Base-by-base conservation (phyloP, 2,329 filamentous ascomycete species). In the Colletotrichum abscissum region DNA sequence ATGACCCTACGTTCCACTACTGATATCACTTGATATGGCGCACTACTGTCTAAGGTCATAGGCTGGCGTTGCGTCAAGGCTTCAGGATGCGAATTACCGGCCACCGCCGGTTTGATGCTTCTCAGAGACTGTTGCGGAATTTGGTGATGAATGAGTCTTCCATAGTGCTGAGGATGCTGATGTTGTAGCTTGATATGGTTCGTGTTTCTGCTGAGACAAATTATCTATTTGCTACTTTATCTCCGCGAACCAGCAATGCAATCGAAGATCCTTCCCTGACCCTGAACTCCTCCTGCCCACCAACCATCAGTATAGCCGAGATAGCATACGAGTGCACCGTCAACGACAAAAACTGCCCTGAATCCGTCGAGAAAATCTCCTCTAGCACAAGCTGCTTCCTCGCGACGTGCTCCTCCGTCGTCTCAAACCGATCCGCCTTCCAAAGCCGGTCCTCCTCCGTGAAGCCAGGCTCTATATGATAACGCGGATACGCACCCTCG, bases 391-490 rank as follows among this genome's bases (percentile, higher is more conserved):
- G 75, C 63, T 84, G 84, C 74, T 86, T 84, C 71, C 84, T 77
- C 8, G 73, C 80, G 14, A 85, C 81, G 73, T 90, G 85, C 74
- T 88, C 86, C 12, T 78, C 81, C 11, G 83, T 78, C 2, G 87
- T 86, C 81, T 92, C 90, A 26, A 86, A 84, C 11, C 79, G 77
- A 7, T 86, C 82, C 0, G 84, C 77, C 12, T 80, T 81, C 85
- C 89, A 91, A 49, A 89, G 83, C 70, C 84, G 81, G 76, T 92
- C 91, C 4, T 85, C 77, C 75, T 92, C 90, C 0, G 83, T 77
- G 59, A 92, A 88, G 0, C 86, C 87, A 0, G 83, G 79, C 78
- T 92, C 90, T 57, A 92, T 84, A 2, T 72, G 75, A 77, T 86
- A 91, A 24, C 77, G 78, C 0, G 89, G 89, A 74, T 88, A 91